These are phyloP conservation scores for Solanum etuberosum DNA, from an alignment of 257 asterid genomes.

Conservation along the genomic window DNA sequence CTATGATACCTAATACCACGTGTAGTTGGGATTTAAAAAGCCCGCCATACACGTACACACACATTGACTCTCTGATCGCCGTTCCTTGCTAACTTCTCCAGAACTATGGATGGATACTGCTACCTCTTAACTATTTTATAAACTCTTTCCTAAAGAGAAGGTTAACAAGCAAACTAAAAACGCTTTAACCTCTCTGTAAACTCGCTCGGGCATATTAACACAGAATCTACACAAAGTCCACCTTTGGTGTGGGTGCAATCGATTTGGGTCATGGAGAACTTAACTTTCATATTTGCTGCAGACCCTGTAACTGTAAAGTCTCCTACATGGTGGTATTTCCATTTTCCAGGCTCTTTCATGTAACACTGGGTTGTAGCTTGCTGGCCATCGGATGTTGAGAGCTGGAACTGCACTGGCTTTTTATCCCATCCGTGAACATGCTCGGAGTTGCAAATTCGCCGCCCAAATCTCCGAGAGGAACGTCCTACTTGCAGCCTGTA, in stretches of 20 bases:
- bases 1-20: background rate
- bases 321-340: conserved; percentile 68
- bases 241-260: conserved; percentile 95
- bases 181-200: conserved; percentile 46
- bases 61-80: background rate
- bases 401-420: conserved; percentile 71
- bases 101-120: background rate
- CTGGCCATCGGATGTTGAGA: conserved; percentile 76
- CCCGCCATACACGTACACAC: background rate
- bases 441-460: conserved; percentile 51
- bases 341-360: conserved; percentile 63
- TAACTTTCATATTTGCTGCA: conserved; percentile 36
- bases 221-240: conserved; percentile 87
- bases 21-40: background rate
- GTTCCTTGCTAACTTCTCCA: background rate
- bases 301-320: conserved; percentile 41
- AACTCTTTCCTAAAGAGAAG: background rate
- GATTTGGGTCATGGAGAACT: conserved; percentile 84
- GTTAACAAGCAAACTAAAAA: background rate
- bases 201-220: conserved; percentile 48
- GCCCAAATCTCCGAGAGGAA: conserved; percentile 47
- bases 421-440: conserved; percentile 92
- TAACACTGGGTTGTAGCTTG: conserved; percentile 57
- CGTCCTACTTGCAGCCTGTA: conserved; percentile 80
- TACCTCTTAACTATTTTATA: background rate